phyloP scores from a whole-genome alignment of 768 basidiomycete species.

The Mycena leptocephala region DNA sequence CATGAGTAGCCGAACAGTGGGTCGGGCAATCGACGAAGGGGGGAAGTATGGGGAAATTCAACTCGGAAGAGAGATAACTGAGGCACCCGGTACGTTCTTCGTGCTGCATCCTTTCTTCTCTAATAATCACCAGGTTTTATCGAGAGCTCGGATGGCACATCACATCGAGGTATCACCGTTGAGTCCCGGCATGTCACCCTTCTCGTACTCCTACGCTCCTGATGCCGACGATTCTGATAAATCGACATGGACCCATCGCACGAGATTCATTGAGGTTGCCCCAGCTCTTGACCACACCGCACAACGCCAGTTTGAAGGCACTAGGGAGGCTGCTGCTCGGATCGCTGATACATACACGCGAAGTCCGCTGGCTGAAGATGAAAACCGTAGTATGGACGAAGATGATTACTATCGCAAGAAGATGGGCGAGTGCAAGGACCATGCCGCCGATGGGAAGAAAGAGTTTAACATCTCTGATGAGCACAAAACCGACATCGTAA shows the following conservation, averaged over 20 bases:
- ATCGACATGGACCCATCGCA: slow-evolving; percentile 33
- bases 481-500: slow-evolving; percentile 20
- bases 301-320: slow-evolving; percentile 10
- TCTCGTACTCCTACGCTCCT: slow-evolving; percentile 23
- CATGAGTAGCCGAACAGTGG: slow-evolving; percentile 34
- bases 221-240: slow-evolving; percentile 34
- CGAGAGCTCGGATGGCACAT: slow-evolving; percentile 45
- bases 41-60: slow-evolving; percentile 34
- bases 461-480: slow-evolving; percentile 7
- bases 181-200: slow-evolving; percentile 40
- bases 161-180: slow-evolving; percentile 40
- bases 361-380: not conserved
- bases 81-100: slow-evolving; percentile 4
- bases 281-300: slow-evolving; percentile 17
- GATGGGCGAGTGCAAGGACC: slow-evolving; percentile 13
- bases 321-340: not conserved
- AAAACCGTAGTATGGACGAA: not conserved
- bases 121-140: slow-evolving; percentile 33
- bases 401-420: slow-evolving; percentile 28
- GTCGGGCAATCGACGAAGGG: slow-evolving; percentile 31
- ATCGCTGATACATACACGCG: slow-evolving; percentile 14
- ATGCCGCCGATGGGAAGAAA: slow-evolving; percentile 32
- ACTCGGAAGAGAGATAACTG: slow-evolving; percentile 22
- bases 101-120: too few species aligned
- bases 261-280: slow-evolving; percentile 13